Percentiles rank a stretch among this genome's conserved stretches.
These are phyloP conservation scores for Misopates orontium DNA, from an alignment of 257 asterid genomes.

Conservation along the genomic window DNA sequence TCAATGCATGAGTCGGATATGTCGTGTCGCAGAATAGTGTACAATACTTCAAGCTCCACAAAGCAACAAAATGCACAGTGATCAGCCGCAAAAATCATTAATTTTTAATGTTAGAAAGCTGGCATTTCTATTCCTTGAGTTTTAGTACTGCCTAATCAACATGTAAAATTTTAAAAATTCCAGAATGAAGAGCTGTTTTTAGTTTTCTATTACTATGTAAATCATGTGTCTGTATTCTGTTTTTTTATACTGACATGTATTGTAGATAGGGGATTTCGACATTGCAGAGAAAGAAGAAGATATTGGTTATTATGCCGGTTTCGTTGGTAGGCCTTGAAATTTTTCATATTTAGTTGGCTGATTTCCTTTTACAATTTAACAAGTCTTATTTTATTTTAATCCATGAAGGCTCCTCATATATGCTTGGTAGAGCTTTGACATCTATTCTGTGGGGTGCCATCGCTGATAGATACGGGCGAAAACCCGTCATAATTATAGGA, in stretches of 20 bases:
- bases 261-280: conserved; percentile 66
- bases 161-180: too few species aligned
- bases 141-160: too few species aligned
- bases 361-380: not conserved
- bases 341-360: conserved; percentile 1
- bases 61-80: too few species aligned
- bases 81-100: too few species aligned
- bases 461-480: conserved; percentile 74
- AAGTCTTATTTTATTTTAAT: not conserved
- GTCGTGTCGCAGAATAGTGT: too few species aligned
- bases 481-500: conserved; percentile 73
- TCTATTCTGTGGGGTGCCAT: conserved; percentile 68
- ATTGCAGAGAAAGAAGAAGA: conserved; percentile 74
- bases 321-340: conserved; percentile 45
- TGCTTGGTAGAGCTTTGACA: conserved; percentile 78
- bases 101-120: too few species aligned
- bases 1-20: too few species aligned
- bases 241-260: conserved; percentile 1
- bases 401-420: conserved; percentile 62
- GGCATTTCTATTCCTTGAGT: too few species aligned
- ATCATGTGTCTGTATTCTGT: not conserved
- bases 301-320: conserved; percentile 74
- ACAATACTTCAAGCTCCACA: too few species aligned
- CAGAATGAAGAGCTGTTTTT: too few species aligned
- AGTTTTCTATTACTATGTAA: too few species aligned